phyloP scores from a whole-genome alignment of 148 eudicot species.

The Nyssa sinensis region DNA sequence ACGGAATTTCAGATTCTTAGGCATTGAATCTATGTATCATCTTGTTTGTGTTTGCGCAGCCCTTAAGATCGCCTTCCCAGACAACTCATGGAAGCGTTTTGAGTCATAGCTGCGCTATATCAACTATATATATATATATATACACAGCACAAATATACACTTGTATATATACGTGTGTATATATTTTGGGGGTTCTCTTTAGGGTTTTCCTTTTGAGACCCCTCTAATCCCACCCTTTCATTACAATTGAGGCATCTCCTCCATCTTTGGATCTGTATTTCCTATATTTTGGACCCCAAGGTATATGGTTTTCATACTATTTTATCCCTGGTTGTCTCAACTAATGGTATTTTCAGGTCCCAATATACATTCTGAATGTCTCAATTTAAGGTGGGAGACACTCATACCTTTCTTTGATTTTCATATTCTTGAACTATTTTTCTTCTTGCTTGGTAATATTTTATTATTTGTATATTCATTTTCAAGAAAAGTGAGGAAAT shows the following conservation, averaged over 20 bases:
- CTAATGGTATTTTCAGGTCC: conserved; percentile 12
- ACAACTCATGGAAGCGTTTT: conserved; percentile 72
- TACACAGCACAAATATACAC: background rate
- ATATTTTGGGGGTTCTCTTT: conserved; percentile 25
- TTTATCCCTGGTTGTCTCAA: conserved; percentile 10
- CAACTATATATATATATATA: conserved; percentile 13
- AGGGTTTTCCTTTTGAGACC: conserved; percentile 67
- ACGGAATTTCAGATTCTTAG: too few relatives aligned
- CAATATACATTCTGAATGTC: conserved; percentile 27
- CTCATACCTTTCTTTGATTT: background rate
- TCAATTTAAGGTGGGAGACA: conserved; percentile 18
- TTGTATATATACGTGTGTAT: conserved; percentile 4
- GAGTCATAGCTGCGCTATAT: conserved; percentile 94
- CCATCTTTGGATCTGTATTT: conserved; percentile 12
- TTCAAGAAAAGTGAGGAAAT: too few relatives aligned
- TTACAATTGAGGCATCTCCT: background rate
- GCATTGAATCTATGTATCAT: too few relatives aligned
- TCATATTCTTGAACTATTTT: background rate
- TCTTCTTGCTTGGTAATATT: background rate
- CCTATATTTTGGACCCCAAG: background rate
- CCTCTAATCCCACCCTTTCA: conserved; percentile 17
- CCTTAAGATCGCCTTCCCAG: conserved; percentile 96
- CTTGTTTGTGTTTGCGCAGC: conserved; percentile 59
- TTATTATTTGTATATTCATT: background rate
- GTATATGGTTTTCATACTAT: background rate